These are phyloP conservation scores for Postia placenta DNA, from an alignment of 768 basidiomycete genomes.

Conservation along the genomic window DNA sequence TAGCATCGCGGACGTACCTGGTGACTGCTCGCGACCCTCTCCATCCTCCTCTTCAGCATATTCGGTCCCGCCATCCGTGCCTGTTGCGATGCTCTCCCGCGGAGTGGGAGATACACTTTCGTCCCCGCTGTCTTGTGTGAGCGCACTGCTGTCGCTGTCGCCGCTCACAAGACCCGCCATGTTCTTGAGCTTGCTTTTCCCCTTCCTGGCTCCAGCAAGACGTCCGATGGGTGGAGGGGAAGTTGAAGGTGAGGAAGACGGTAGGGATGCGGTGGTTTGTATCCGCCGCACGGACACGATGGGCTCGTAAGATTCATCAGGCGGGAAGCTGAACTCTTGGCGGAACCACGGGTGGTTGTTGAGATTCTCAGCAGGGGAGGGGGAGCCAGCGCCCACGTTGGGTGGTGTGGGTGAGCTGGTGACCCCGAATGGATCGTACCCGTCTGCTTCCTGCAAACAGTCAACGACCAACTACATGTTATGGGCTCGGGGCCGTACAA, in stretches of 20 bases:
- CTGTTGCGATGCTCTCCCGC: slow-evolving; percentile 61
- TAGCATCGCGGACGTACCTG: slow-evolving; percentile 34
- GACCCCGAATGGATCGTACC: slow-evolving; percentile 25
- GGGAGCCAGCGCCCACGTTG: slow-evolving; percentile 52
- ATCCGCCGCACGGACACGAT: slow-evolving; percentile 59
- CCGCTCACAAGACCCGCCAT: slow-evolving; percentile 73
- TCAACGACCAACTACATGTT: background rate
- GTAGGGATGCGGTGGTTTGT: slow-evolving; percentile 56
- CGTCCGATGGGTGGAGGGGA: slow-evolving; percentile 28
- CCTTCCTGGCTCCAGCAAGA: slow-evolving; percentile 38
- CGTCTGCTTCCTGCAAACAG: slow-evolving; percentile 34
- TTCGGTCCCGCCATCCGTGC: slow-evolving; percentile 65
- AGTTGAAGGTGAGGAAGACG: slow-evolving; percentile 51
- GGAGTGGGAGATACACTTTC: slow-evolving; percentile 57
- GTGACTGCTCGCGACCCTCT: slow-evolving; percentile 53
- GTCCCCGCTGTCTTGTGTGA: slow-evolving; percentile 80
- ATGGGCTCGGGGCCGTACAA: slow-evolving; percentile 32
- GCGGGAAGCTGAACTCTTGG: slow-evolving; percentile 58
- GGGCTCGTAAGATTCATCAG: slow-evolving; percentile 53
- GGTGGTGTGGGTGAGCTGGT: slow-evolving; percentile 28
- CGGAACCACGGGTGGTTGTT: slow-evolving; percentile 67
- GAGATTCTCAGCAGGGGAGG: slow-evolving; percentile 65
- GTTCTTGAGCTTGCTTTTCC: slow-evolving; percentile 37
- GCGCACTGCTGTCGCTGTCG: slow-evolving; percentile 79
- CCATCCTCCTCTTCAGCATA: slow-evolving; percentile 61